Evolutionary conservation across 495 filamentous ascomycete species (phyloP).

Genomic region (Hypoxylon rickii): DNA sequence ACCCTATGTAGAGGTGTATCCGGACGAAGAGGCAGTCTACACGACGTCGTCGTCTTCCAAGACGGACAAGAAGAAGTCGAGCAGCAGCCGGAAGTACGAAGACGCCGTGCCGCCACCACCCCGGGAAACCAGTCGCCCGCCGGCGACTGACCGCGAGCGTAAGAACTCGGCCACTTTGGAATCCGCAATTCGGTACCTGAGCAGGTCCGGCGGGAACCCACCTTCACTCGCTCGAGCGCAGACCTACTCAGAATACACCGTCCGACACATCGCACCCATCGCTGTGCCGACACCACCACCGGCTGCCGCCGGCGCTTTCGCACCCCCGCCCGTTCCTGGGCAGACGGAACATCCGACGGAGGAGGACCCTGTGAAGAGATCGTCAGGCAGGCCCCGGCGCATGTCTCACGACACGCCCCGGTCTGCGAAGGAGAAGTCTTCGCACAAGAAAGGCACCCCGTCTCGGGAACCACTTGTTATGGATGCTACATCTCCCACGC

Average conservation of each 20-base stretch:
- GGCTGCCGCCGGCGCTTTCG: constrained; percentile 22
- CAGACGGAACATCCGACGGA: constrained; percentile 25
- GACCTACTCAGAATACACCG: constrained; percentile 28
- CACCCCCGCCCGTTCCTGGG: constrained; percentile 30
- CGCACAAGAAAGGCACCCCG: constrained; percentile 36
- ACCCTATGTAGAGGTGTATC: constrained; percentile 40
- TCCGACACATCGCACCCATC: constrained; percentile 40
- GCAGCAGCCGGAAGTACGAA: constrained; percentile 44
- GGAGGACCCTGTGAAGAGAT: constrained; percentile 35
- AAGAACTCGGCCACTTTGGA: constrained; percentile 35
- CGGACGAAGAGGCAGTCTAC: constrained; percentile 38
- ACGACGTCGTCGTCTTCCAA: constrained; percentile 32
- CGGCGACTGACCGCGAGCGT: constrained; percentile 30
- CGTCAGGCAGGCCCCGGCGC: constrained; percentile 44
- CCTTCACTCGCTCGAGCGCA: constrained; percentile 35
- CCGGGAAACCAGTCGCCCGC: constrained; percentile 16
- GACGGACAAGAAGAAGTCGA: constrained; percentile 49
- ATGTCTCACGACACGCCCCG: constrained; percentile 47
- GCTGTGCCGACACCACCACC: constrained; percentile 42
- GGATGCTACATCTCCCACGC: constrained; percentile 30
- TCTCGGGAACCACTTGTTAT: constrained; percentile 38
- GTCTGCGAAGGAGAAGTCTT: constrained; percentile 41
- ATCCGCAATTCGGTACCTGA: constrained; percentile 35
- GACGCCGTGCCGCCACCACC: constrained; percentile 26
- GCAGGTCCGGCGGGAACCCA: constrained; percentile 30